Evolutionary conservation across 2,329 filamentous ascomycete species (phyloP), one percentile per base, ranked within the genome.

Genomic region (Talaromyces marneffei): DNA sequence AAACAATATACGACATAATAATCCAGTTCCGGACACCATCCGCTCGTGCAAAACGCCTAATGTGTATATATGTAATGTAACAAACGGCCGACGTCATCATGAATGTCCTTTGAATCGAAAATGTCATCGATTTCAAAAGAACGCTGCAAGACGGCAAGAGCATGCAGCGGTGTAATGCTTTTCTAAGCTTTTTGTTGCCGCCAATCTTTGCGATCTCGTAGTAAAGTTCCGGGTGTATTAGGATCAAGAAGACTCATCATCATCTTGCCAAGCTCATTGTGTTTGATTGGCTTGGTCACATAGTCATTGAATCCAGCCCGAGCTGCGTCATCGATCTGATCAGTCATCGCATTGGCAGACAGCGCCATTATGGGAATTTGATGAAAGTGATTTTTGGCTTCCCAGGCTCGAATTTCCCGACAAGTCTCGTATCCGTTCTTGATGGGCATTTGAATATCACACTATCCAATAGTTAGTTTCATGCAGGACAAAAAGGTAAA

Each of bases 391-490:
- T 79, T 78, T 57, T 72, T 74, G 56, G 72, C 66, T 64, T 80
- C 78, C 78, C 78, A 80, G 31, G 64, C 67, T 54, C 78, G 76
- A 64, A 80, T 77, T 33, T 80, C 78, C 54, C 70, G 72, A 63
- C 77, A 79, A 2, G 78, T 79, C 50, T 80, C 76, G 62, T 80
- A 80, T 35, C 78, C 78, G 56, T 80, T 79, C 66, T 80, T 80
- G 60, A 79, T 66, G 5, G 78, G 78, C 78, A 80, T 80, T 68
- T 80, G 78, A 50, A 80, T 80, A 66, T 80, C 78, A 62, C 78
- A 80, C 77, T 79, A 50, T 27, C 27, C 60, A 35, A 29, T 31
- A 16, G 57, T 62, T 50, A 60, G 50, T 20, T 42, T 55, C 18
- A 39, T 12, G 14, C 3, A 25, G 5, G 27, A 25, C 33, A 37